Evolutionary conservation across 495 filamentous ascomycete genomes (phyloP), one percentile per base, ranked within the genome.

Genomic region (Penicillium samsonianum): DNA sequence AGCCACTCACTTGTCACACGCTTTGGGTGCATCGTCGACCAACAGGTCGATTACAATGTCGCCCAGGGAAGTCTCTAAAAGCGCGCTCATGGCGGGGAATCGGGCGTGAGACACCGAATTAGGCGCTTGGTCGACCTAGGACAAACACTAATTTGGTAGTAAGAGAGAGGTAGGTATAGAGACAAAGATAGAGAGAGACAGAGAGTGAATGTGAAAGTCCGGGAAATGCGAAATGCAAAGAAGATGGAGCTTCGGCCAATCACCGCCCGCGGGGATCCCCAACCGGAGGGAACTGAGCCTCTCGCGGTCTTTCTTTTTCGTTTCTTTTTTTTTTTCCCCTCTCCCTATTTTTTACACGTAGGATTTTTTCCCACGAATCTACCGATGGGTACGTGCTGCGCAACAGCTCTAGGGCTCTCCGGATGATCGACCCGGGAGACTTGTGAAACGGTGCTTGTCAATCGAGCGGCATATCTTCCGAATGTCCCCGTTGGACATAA

Each of bases 1-100:
- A 46, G 45, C 33, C 41, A 80, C 88, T 76, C 74, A 95, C 91
- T 96, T 97, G 72, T 95, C 88, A 75, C 92, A 96, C 65, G 89
- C 84, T 63, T 87, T 91, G 16, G 92, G 92, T 30, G 90, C 90
- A 64, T 91, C 87, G 64, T 94, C 88, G 44, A 92, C 85, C 53
- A 96, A 73, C 23, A 97, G 82, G 73, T 97, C 92, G 67, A 97
- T 90, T 61, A 95, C 91, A 67, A 97, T 87, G 75, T 97, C 92
- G 63, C 92, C 92, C 7, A 89, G 82, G 38, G 90, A 95, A 38
- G 93, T 95, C 76, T 97, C 92, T 17, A 97, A 80, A 31, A 96
- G 81, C 10, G 93, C 92, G 54, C 90, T 87, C 86, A 89, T 89
- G 55, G 65, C 50, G 31, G 45, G n/a, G 40, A 48, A 40, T 38